phyloP scores from a whole-genome alignment of 2,329 filamentous ascomycete species.

The Chaetoscypha palmicola region DNA sequence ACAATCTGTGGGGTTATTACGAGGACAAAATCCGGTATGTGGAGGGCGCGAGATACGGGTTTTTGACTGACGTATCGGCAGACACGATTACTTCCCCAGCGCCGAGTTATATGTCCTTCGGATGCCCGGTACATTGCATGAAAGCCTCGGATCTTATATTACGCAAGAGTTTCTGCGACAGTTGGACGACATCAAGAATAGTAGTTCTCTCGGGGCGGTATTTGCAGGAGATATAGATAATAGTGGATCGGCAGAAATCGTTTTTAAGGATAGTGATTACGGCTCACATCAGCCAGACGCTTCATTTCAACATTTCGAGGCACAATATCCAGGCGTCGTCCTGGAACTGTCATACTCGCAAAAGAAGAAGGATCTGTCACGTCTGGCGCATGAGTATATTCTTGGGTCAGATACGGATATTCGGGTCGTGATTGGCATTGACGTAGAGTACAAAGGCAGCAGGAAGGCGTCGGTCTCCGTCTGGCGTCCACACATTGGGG shows the following conservation, averaged over 20 bases:
- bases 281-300: constrained; percentile 17
- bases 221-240: constrained; percentile 16
- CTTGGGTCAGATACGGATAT: constrained; percentile 22
- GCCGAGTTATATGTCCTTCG: constrained; percentile 15
- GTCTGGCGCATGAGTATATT: constrained; percentile 27
- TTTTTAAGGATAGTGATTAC: constrained; percentile 12
- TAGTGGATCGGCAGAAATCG: constrained; percentile 15
- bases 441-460: constrained; percentile 25
- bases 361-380: constrained; percentile 23
- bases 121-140: constrained; percentile 19
- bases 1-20: constrained; percentile 10
- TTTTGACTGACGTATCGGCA: constrained; percentile 11
- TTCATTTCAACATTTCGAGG: constrained; percentile 15
- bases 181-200: constrained; percentile 8
- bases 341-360: constrained; percentile 28
- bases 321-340: constrained; percentile 21
- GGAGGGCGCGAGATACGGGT: constrained; percentile 4
- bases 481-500: constrained; percentile 15
- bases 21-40: constrained; percentile 17
- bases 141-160: constrained; percentile 13
- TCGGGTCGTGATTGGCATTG: constrained; percentile 26
- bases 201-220: constrained; percentile 10
- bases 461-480: constrained; percentile 17
- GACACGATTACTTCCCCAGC: constrained; percentile 20
- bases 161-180: constrained; percentile 11